Evolutionary conservation across 257 asterid species (phyloP), one percentile per base, ranked within the genome.

Genomic region (Catharanthus roseus): DNA sequence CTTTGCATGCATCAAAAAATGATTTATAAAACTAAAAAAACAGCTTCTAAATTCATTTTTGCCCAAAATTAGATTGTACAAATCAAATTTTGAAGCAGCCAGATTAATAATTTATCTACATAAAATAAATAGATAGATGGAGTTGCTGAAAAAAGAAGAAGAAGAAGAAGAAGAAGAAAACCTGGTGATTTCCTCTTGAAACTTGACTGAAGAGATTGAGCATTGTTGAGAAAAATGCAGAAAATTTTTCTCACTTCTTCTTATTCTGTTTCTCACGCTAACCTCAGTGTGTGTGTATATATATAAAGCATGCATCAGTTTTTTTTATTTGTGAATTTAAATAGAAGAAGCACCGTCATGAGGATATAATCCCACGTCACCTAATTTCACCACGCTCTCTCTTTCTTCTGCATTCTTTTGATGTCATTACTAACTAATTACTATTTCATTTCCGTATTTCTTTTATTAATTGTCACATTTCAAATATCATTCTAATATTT

Each of bases 321-420:
- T n/a, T n/a, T n/a, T n/a, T n/a, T n/a, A n/a, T n/a, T n/a, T n/a
- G n/a, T n/a, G n/a, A n/a, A n/a, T n/a, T n/a, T n/a, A n/a, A n/a
- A n/a, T n/a, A n/a, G n/a, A n/a, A n/a, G n/a, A n/a, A n/a, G n/a
- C n/a, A n/a, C n/a, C n/a, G n/a, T n/a, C n/a, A n/a, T n/a, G n/a
- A n/a, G n/a, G n/a, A n/a, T n/a, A n/a, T n/a, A n/a, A n/a, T n/a
- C n/a, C n/a, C n/a, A n/a, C n/a, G n/a, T n/a, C n/a, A n/a, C n/a
- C n/a, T n/a, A n/a, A n/a, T n/a, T n/a, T n/a, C n/a, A n/a, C n/a
- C n/a, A n/a, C n/a, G n/a, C n/a, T n/a, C n/a, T 29, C 6, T 39
- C 31, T 33, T 34, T 21, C 42, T 15, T 2, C 67, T n/a, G 13
- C 62, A 47, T 61, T 72, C 63, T 72, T 67, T 61, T 72, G 18